A percentile compares a stretch with the other conserved stretches of the same genome.
Conservation (phyloP, 139 green algal genomes). For the Chlamydomonas incerta region DNA sequence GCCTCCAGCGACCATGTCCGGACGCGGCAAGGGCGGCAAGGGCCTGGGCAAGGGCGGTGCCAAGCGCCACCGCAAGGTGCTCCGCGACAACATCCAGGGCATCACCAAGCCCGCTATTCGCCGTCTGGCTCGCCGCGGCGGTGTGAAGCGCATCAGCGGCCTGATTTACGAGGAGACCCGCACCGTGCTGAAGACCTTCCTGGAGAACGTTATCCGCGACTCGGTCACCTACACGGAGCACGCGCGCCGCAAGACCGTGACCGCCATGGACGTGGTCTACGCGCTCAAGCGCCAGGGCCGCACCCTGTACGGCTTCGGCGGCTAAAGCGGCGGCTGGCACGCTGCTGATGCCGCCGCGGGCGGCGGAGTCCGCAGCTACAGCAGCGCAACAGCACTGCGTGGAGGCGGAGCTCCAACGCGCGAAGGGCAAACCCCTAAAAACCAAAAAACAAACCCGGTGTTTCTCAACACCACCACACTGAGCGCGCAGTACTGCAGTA, state of each 20-base stretch:
- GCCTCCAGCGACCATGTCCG: slow-evolving; percentile 71
- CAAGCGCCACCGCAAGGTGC: slow-evolving; percentile 94
- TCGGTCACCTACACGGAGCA: slow-evolving; percentile 98
- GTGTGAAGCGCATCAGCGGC: slow-evolving; percentile 91
- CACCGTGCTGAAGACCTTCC: slow-evolving; percentile 92
- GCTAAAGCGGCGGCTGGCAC: neutral
- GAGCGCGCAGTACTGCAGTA: no score
- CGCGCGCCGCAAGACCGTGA: slow-evolving; percentile 96
- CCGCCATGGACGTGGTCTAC: slow-evolving; percentile 96
- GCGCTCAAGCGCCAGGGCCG: slow-evolving; percentile 72
- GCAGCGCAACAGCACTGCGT: neutral
- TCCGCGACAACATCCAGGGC: slow-evolving; percentile 95
- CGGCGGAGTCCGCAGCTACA: neutral
- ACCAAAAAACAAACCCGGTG: no score
- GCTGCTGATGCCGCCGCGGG: no score
- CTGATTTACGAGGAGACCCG: slow-evolving; percentile 94
- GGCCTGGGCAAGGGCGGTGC: slow-evolving; percentile 91
- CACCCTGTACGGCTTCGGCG: slow-evolving; percentile 46
- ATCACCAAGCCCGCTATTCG: slow-evolving; percentile 96
- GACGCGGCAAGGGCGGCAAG: slow-evolving; percentile 92
- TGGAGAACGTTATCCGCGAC: slow-evolving; percentile 94
- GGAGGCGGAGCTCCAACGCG: no score
- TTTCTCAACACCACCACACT: neutral
- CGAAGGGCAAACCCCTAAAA: no score
- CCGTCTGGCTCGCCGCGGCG: slow-evolving; percentile 87